Percentiles rank a stretch among this genome's conserved stretches.
Evolutionary conservation across 139 green algal genomes (phyloP).

Genomic region (Chlamydomonas eustigma): DNA sequence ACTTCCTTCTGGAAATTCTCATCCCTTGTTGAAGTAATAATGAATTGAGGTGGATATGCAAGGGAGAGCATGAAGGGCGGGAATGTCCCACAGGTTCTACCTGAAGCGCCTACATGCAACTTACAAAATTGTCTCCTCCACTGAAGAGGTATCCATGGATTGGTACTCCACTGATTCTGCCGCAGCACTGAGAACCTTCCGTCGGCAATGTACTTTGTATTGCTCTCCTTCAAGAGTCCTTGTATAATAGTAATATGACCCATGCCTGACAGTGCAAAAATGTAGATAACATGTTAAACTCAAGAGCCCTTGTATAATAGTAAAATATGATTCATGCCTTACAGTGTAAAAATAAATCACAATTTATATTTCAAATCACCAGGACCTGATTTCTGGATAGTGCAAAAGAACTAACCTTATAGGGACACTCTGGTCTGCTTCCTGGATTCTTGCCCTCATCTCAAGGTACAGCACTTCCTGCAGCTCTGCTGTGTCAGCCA

Average conservation of each 20-base stretch:
- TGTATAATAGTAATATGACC: constrained; percentile 77
- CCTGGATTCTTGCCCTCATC: constrained; percentile 82
- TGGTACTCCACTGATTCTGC: constrained; percentile 44
- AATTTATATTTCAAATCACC: too few relatives aligned
- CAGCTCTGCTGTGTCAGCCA: constrained; percentile 76
- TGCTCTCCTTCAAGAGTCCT: constrained; percentile 55
- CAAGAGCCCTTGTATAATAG: too few relatives aligned
- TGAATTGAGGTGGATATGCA: too few relatives aligned
- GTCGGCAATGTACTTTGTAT: constrained; percentile 74
- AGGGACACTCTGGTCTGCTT: constrained; percentile 64
- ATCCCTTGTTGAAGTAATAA: neutral
- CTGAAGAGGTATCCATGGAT: constrained; percentile 26
- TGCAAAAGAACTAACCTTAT: constrained; percentile 9
- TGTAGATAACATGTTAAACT: too few relatives aligned
- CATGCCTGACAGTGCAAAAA: constrained; percentile 35
- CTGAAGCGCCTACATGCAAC: too few relatives aligned
- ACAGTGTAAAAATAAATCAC: too few relatives aligned
- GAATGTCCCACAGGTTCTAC: too few relatives aligned
- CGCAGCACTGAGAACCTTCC: constrained; percentile 30
- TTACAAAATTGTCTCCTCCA: constrained; percentile 49
- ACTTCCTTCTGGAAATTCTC: constrained; percentile 48
- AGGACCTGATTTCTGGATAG: too few relatives aligned
- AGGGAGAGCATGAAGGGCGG: too few relatives aligned
- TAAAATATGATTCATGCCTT: too few relatives aligned
- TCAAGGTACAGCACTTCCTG: constrained; percentile 79